Evolutionary conservation across 208 protist species (phyloP), one percentile per base, ranked within the genome.

Genomic region (Wallacemonas sp.): DNA sequence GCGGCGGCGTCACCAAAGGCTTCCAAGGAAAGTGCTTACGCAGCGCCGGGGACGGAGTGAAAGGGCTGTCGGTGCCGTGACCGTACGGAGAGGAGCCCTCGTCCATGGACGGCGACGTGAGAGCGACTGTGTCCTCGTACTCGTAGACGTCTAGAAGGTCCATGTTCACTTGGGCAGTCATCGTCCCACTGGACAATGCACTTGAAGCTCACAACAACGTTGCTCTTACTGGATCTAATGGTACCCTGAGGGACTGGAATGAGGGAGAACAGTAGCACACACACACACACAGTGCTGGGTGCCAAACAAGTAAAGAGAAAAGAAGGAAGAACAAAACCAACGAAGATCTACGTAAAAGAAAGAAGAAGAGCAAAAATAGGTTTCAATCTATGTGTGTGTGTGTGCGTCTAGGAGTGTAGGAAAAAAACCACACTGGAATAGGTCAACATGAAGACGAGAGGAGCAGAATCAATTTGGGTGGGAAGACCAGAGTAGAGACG

Each of bases 91-190:
- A 57, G 10, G 50, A 57, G 32, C 50, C 50, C 38, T 57, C 50
- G 30, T 57, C 50, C 15, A 57, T 26, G n/a, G 50, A 57, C 3
- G 50, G 50, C 4, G 50, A 57, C 8, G 50, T 57, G n/a, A n/a
- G n/a, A n/a, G n/a, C n/a, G 29, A 57, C 12, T 4, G 50, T 21
- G 13, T 57, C 50, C 19, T 57, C 50, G 50, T 57, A 57, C 29
- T 57, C 50, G n/a, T 57, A 57, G 22, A 57, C 38, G 50, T 57
- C 38, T n/a, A 57, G 29, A 19, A 26, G 33, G 50, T 57, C 50
- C 50, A 57, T 57, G 0, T 26, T 22, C 36, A 36, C 10, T 36
- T n/a, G n/a, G 60, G 41, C 12, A 32, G 22, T 15, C 41, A 19
- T 5, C 19, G 22, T 30, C n/a, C 39, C 13, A 58, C 38, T 5